Evolutionary conservation across 176 grass and related monocot genomes (phyloP).

Genomic region (Triticum timopheevii): DNA sequence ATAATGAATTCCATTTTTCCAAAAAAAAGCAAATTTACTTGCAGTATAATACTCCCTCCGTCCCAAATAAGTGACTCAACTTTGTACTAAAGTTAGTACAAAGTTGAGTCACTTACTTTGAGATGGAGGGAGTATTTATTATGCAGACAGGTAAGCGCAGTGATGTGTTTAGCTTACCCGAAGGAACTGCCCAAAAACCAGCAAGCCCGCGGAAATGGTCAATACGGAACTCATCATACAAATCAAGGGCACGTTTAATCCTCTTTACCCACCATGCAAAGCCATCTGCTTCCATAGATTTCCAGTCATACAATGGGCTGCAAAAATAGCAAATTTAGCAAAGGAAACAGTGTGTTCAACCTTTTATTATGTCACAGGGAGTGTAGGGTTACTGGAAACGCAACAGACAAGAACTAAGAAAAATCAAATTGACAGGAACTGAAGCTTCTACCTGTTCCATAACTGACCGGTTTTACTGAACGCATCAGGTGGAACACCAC

Average conservation of each 20-base stretch:
- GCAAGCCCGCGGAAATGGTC: slow-evolving; percentile 94
- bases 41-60: not conserved
- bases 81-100: too few relatives aligned
- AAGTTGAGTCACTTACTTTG: too few relatives aligned
- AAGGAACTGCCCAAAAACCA: slow-evolving; percentile 91
- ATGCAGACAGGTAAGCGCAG: not conserved
- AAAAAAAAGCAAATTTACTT: slow-evolving; percentile 26
- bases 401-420: not conserved
- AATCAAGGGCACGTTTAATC: slow-evolving; percentile 94
- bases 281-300: slow-evolving; percentile 74
- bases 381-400: not conserved
- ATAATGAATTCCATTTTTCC: slow-evolving; percentile 8
- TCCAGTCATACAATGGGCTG: slow-evolving; percentile 93
- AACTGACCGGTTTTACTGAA: slow-evolving; percentile 96
- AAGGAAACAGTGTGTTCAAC: slow-evolving; percentile 10
- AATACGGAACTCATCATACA: slow-evolving; percentile 97
- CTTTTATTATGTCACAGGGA: not conserved
- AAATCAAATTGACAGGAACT: not conserved
- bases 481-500: slow-evolving; percentile 93
- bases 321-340: slow-evolving; percentile 10
- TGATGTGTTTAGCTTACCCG: slow-evolving; percentile 53
- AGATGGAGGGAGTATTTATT: not conserved
- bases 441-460: slow-evolving; percentile 73
- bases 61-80: too few relatives aligned
- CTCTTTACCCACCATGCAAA: slow-evolving; percentile 93